Evolutionary conservation across 331 rosid species (phyloP), one percentile per base, ranked within the genome.

Genomic region (Spiraea crenata): DNA sequence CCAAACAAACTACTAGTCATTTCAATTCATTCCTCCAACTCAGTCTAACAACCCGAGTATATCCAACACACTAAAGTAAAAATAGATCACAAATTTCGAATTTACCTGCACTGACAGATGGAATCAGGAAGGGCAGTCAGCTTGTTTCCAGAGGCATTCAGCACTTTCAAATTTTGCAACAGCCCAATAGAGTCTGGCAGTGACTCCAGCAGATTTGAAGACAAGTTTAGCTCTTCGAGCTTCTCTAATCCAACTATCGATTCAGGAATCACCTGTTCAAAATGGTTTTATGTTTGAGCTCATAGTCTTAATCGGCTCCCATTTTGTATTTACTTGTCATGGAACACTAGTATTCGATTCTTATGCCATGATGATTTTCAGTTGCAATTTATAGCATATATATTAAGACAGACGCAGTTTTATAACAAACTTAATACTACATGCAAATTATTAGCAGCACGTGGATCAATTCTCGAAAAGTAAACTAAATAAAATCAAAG

Each of bases 141-240:
- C 87, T 89, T 95, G 90, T 95, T 95, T 54, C 83, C 91, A 0
- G 90, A 84, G 68, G 88, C 93, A 82, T 76, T 83, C 64, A 95
- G 87, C 61, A 86, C 10, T 72, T 85, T 95, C 82, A 95, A 64
- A 72, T 82, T 89, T 9, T 86, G 93, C 77, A 95, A 65, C 81
- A 86, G 71, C 54, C 99, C 99, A 83, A 91, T 89, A 15, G 95
- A 72, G 67, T 95, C 96, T 0, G 99, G 97, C 56, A 95, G 79
- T 3, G 86, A 73, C 76, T 51, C 83, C 88, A 95, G 79, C 17
- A 63, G 64, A 83, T 95, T 95, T 46, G 93, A 65, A 50, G 99
- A 79, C 48, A 82, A 47, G 40, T 95, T 89, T 49, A 95, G 85
- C 86, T 95, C 99, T 83, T 95, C 93, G 0, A 95, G 92, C 65